These are phyloP conservation scores for Eutypa lata DNA, from an alignment of 2,329 filamentous ascomycete genomes.

Conservation along the genomic window DNA sequence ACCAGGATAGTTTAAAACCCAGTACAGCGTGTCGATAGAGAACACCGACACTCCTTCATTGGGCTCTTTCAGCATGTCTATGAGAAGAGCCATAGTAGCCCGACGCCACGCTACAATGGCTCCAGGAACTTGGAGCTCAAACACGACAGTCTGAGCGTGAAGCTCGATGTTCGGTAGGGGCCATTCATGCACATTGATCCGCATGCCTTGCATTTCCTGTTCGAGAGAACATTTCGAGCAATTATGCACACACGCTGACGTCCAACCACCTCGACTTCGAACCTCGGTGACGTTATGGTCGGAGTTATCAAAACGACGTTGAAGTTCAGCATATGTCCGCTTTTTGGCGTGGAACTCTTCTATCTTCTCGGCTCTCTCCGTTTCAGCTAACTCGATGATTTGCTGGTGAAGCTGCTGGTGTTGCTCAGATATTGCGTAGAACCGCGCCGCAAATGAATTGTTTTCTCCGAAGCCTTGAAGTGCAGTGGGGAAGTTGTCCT, in stretches of 20 bases:
- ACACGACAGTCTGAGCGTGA: slow-evolving; percentile 1
- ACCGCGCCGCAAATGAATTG: slow-evolving; percentile 3
- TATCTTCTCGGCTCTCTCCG: not conserved
- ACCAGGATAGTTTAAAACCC: not conserved
- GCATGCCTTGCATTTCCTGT: not conserved
- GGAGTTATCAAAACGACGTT: not conserved
- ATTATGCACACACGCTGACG: not conserved
- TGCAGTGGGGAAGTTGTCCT: not conserved
- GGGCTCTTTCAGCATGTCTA: not conserved
- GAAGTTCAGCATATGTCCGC: not conserved
- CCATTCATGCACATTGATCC: slow-evolving; percentile 1
- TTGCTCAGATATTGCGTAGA: not conserved
- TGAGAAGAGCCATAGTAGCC: slow-evolving; percentile 1
- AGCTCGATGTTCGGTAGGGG: not conserved
- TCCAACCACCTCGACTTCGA: not conserved
- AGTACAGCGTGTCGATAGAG: not conserved
- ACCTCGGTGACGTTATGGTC: not conserved
- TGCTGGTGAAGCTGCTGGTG: slow-evolving; percentile 1
- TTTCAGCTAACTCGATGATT: not conserved
- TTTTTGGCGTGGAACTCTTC: not conserved
- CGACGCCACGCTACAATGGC: slow-evolving; percentile 1
- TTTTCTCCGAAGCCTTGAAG: not conserved
- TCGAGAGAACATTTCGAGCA: slow-evolving; percentile 1
- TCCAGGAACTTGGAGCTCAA: slow-evolving; percentile 5
- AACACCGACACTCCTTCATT: not conserved